Base-by-base conservation (phyloP, 495 filamentous ascomycete genomes). In the Neurospora africana region DNA sequence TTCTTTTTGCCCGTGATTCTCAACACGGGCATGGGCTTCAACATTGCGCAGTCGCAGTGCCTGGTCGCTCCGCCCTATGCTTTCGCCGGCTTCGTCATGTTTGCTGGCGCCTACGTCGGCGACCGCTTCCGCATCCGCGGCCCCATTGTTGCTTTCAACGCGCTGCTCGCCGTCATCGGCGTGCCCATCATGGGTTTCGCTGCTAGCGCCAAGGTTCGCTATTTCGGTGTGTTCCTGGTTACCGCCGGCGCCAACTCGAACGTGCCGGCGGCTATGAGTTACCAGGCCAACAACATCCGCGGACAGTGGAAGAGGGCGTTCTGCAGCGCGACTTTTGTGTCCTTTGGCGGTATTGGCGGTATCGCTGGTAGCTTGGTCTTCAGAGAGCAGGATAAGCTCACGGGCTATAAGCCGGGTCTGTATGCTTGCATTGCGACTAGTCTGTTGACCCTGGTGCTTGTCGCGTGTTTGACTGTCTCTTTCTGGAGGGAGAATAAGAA, bases 1-100 rank as follows among this genome's bases (percentile, higher is more conserved):
- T 91, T 89, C 81, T 91, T 91, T 81, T 79, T 91, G 19, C 89
- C 90, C 35, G 85, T 90, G 75, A 91, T 91, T 77, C 85, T 91
- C 17, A 72, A 76, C 6, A 75, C 77, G 3, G 86, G 85, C 69
- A 86, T 92, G 85, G 85, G 85, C 38, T 92, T 89, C 82, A 78
- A 73, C 74, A 79, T 87, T 43, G 89, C 80, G 15, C 78, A 78
- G 21, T 74, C 89, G 0, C 89, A 91, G 80, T 91, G 89, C 76
- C 83, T 92, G 1, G 82, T 87, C 40, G 89, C 89, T 0, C 90
- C 90, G 1, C 89, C 89, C 4, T 91, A 89, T 77, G 88, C 75
- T 7, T 80, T 88, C 17, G 88, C 89, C 27, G 88, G 79, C 21
- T 82, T 91, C 68, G 79, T 89, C 70, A 91, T 90, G 86, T 88